phyloP scores from a whole-genome alignment of 2,329 filamentous ascomycete species.

The Penicillium thymicola region DNA sequence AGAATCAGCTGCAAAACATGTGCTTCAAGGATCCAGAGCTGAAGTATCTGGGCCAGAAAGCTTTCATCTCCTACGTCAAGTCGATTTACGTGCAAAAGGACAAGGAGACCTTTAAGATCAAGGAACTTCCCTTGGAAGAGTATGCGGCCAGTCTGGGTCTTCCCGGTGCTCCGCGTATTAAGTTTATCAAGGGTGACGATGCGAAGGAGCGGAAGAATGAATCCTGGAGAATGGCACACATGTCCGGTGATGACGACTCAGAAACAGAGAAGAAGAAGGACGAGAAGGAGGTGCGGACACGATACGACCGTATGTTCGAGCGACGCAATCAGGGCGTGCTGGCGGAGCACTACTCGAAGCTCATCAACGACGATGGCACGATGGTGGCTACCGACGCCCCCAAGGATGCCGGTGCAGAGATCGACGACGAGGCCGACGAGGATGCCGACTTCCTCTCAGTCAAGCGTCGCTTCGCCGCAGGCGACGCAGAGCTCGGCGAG shows the following conservation, averaged over 20 bases:
- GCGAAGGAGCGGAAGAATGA: slow-evolving; percentile 85
- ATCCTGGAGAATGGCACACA: slow-evolving; percentile 60
- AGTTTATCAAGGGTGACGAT: slow-evolving; percentile 86
- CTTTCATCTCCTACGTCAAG: slow-evolving; percentile 84
- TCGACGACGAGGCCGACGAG: slow-evolving; percentile 56
- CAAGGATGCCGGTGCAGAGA: slow-evolving; percentile 27
- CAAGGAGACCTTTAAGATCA: slow-evolving; percentile 84
- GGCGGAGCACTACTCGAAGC: slow-evolving; percentile 87
- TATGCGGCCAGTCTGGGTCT: slow-evolving; percentile 83
- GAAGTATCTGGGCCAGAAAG: slow-evolving; percentile 94
- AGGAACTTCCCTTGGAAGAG: slow-evolving; percentile 77
- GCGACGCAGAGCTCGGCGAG: slow-evolving; percentile 54
- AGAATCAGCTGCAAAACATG: slow-evolving; percentile 84
- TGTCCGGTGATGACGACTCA: slow-evolving; percentile 59
- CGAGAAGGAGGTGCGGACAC: slow-evolving; percentile 69
- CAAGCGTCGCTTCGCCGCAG: slow-evolving; percentile 78
- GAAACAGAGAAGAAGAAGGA: slow-evolving; percentile 55
- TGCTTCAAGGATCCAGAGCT: slow-evolving; percentile 92
- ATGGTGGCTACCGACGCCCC: slow-evolving; percentile 32
- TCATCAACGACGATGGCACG: slow-evolving; percentile 63
- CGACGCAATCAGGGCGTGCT: slow-evolving; percentile 92
- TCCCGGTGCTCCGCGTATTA: slow-evolving; percentile 87
- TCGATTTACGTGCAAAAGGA: slow-evolving; percentile 86
- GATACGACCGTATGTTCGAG: slow-evolving; percentile 98
- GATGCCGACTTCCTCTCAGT: slow-evolving; percentile 82